A percentile compares a stretch with the other conserved stretches of the same genome.
Conservation (phyloP, 208 protist genomes). For the Trypanosoma boissoni region DNA sequence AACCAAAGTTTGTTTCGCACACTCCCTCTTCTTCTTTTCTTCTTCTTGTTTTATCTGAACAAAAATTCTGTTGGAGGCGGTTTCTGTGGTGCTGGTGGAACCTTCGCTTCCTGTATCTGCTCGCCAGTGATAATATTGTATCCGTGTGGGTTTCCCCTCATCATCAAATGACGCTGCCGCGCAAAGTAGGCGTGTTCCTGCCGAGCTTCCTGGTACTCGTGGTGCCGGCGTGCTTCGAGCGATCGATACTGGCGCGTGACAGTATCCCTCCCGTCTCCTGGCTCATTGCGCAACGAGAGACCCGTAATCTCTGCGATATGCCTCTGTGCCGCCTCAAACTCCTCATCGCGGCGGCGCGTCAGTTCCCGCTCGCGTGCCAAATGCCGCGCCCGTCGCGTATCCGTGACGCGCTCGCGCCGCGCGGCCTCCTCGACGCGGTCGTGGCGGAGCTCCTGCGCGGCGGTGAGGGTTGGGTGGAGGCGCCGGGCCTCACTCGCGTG, state of each 20-base stretch:
- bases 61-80: background rate
- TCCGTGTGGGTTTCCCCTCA: conserved; percentile 31
- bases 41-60: background rate
- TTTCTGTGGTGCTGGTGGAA: conserved; percentile 23
- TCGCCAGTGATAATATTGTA: conserved; percentile 69
- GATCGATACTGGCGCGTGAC: conserved; percentile 59
- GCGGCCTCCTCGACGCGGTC: conserved; percentile 17
- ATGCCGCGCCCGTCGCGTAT: conserved; percentile 23
- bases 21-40: background rate
- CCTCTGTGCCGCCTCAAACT: conserved; percentile 23
- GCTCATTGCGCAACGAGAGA: conserved; percentile 37
- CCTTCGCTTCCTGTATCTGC: conserved; percentile 17
- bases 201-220: conserved; percentile 21
- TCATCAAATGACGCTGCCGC: conserved; percentile 30
- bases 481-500: conserved; percentile 48
- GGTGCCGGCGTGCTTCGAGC: conserved; percentile 24
- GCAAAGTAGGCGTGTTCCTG: conserved; percentile 32
- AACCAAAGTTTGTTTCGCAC: background rate
- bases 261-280: conserved; percentile 48
- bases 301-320: conserved; percentile 29
- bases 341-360: conserved; percentile 26
- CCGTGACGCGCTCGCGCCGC: background rate
- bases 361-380: conserved; percentile 31
- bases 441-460: conserved; percentile 40
- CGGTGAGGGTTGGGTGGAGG: conserved; percentile 43